phyloP scores from a whole-genome alignment of 169 alveolate species.

The Perkinsus marinus region DNA sequence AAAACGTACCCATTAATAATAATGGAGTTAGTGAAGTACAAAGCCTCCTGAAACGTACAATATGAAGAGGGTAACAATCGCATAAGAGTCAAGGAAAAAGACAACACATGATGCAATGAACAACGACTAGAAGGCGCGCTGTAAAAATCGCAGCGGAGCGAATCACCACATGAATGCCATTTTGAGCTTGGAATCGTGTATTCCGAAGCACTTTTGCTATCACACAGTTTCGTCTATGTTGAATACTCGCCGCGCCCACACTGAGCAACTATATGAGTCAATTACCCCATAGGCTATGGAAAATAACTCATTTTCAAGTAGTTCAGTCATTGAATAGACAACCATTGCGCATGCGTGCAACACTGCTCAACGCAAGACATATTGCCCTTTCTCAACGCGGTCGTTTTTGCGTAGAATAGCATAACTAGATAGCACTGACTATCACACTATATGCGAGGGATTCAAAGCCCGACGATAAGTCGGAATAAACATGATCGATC shows the following conservation, averaged over 20 bases:
- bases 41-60: too few species aligned
- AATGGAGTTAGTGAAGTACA: too few species aligned
- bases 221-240: neutral
- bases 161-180: neutral
- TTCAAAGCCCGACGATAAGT: neutral
- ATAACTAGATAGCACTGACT: neutral
- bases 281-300: too few species aligned
- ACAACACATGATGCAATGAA: too few species aligned
- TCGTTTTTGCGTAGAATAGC: neutral
- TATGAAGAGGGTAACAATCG: too few species aligned
- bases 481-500: neutral
- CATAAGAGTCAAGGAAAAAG: too few species aligned
- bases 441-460: neutral
- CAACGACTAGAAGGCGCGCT: neutral
- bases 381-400: neutral
- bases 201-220: neutral
- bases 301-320: neutral
- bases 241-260: too few species aligned
- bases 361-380: neutral
- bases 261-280: too few species aligned
- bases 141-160: neutral
- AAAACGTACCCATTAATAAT: neutral
- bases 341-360: neutral
- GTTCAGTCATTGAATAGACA: neutral
- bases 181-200: neutral